These are phyloP conservation scores for Ogataea thermomethanolica DNA, from an alignment of 805 yeast genomes.

Conservation along the genomic window DNA sequence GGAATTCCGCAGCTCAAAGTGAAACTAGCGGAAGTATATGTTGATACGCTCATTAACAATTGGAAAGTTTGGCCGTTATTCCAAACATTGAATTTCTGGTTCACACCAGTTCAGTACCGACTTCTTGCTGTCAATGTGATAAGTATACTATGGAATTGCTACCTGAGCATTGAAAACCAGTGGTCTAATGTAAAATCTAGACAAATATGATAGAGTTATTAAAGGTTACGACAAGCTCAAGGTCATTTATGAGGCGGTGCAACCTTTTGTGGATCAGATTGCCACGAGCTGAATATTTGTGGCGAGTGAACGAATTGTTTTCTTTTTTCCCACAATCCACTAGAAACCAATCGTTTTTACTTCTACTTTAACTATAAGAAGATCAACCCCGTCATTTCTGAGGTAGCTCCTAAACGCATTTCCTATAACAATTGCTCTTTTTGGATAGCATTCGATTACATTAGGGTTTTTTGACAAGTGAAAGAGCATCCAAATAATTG, in stretches of 20 bases:
- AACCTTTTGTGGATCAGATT: not conserved
- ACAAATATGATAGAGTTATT: not conserved
- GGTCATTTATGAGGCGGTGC: conserved; percentile 4
- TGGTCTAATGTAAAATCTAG: conserved; percentile 13
- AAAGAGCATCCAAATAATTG: not conserved
- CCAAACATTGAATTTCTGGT: conserved; percentile 71
- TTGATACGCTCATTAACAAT: conserved; percentile 67
- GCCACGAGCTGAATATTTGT: conserved; percentile 6
- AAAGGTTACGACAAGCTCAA: not conserved
- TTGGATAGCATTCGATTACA: not conserved
- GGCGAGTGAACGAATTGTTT: conserved; percentile 22
- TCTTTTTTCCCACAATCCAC: conserved; percentile 13
- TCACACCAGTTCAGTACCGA: conserved; percentile 71
- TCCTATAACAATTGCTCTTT: conserved; percentile 5
- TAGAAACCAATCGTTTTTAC: conserved; percentile 6
- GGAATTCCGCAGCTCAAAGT: conserved; percentile 36
- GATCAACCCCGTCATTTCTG: not conserved
- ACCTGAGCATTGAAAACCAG: conserved; percentile 56
- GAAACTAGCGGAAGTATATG: conserved; percentile 50
- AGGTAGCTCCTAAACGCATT: conserved; percentile 1
- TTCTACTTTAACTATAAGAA: not conserved
- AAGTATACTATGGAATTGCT: conserved; percentile 83
- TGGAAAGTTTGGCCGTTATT: conserved; percentile 92
- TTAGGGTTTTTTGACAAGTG: not conserved
- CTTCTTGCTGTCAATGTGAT: conserved; percentile 65